Evolutionary conservation across 2,329 filamentous ascomycete species (phyloP).

Genomic region (Colletotrichum godetiae): DNA sequence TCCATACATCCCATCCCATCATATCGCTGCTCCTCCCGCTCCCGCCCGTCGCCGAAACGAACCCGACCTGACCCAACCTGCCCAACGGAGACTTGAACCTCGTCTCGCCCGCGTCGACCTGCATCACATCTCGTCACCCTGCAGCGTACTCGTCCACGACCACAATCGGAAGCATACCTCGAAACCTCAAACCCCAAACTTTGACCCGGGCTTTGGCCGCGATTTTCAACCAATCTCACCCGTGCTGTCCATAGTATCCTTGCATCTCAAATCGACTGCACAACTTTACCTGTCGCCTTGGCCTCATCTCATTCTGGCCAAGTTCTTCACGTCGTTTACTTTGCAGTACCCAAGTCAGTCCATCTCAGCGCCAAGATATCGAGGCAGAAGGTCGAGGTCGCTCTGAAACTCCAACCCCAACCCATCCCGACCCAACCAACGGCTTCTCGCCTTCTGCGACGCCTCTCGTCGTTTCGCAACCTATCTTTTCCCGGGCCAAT

Average conservation of each 20-base stretch:
- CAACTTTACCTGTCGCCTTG: not conserved
- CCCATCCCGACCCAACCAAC: conserved; percentile 30
- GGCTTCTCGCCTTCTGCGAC: conserved; percentile 32
- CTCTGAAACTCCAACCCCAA: conserved; percentile 22
- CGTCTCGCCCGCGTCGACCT: not conserved
- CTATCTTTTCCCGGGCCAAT: conserved; percentile 9
- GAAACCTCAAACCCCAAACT: not conserved
- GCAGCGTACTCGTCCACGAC: not conserved
- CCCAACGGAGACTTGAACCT: conserved; percentile 3
- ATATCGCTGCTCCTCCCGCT: conserved; percentile 36
- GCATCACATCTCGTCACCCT: conserved; percentile 21
- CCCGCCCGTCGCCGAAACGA: conserved; percentile 34
- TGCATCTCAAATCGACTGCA: not conserved
- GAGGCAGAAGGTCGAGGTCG: not conserved
- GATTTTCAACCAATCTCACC: not conserved
- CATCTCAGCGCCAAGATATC: conserved; percentile 14
- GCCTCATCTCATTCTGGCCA: not conserved
- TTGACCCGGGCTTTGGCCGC: conserved; percentile 5
- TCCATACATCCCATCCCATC: conserved; percentile 30
- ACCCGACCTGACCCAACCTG: conserved; percentile 32
- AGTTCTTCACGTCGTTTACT: not conserved
- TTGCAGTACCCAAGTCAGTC: not conserved
- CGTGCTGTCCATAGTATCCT: not conserved
- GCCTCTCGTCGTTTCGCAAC: conserved; percentile 21
- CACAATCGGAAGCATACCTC: not conserved